Base-by-base conservation (phyloP, 1,284 basidiomycete species). In the Cryptococcus maquisensis region DNA sequence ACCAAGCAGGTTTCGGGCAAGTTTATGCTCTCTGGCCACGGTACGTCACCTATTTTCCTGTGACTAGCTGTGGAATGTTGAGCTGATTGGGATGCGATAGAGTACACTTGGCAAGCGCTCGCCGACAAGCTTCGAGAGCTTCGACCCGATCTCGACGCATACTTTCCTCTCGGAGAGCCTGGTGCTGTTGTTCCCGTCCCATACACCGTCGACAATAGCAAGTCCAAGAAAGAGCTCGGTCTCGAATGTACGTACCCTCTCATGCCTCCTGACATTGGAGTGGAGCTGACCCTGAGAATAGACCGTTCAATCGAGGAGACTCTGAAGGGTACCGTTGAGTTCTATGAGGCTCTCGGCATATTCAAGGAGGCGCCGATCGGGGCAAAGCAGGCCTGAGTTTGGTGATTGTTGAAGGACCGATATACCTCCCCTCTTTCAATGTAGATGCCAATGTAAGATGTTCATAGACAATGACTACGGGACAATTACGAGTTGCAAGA, bases 121-220 rank as follows among this genome's bases (percentile, higher is more conserved):
- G 66, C 60, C 56, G 56, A 65, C 26, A 42, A 40, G 3, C 52
- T 61, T 12, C 49, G 62, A 16, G 43, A 55, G 35, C 44, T 54
- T 8, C 55, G 54, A 52, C 66, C 68, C 4, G 61, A 68, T 13
- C 47, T 67, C 39, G 65, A 63, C 40, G 52, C 59, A 9, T 49
- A 54, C 21, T 56, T 67, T 37, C 57, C 63, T 3, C 46, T 61
- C 13, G 63, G 62, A 4, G 52, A 57, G 37, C 56, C 60, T 9
- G 59, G 57, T 13, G 51, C 58, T 26, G 20, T 23, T 18, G 18
- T 4, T 42, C 18, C n/a, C n/a, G n/a, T n/a, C n/a, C 12, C 38
- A 13, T 15, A 15, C 24, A 18, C 4, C 12, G 26, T 46, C 20
- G 44, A 26, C 13, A 12, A 10, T n/a, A 46, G 23, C 44, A 46